Conservation (phyloP, 306 rosid genomes). For the Coriaria nepalensis region DNA sequence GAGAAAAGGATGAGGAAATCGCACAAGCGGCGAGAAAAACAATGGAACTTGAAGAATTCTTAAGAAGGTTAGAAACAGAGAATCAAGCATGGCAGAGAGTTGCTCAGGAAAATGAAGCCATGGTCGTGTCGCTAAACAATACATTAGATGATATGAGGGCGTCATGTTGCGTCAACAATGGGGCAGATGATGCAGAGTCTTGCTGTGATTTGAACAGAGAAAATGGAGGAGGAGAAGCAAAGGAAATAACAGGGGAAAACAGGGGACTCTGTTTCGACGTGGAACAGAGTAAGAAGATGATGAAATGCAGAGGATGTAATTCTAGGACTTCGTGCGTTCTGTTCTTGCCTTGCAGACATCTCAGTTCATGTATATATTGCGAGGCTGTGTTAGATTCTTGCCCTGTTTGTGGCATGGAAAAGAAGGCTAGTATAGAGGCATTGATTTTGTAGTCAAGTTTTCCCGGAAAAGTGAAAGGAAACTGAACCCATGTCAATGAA, state of each 20-base stretch:
- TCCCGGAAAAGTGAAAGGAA: slow-evolving; percentile 18
- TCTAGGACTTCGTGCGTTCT: slow-evolving; percentile 26
- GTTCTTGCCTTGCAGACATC: slow-evolving; percentile 81
- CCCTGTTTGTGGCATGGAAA: slow-evolving; percentile 48
- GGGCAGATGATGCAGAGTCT: slow-evolving; percentile 45
- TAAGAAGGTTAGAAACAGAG: slow-evolving; percentile 45
- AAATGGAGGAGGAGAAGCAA: slow-evolving; percentile 6
- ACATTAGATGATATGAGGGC: slow-evolving; percentile 38
- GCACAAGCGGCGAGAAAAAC: slow-evolving; percentile 25
- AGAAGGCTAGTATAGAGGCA: slow-evolving; percentile 61
- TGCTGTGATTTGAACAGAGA: slow-evolving; percentile 25
- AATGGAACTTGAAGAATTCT: slow-evolving; percentile 36
- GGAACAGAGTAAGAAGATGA: slow-evolving; percentile 10
- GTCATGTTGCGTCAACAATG: slow-evolving; percentile 10
- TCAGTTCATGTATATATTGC: slow-evolving; percentile 62
- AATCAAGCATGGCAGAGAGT: slow-evolving; percentile 40
- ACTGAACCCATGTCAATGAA: neutral
- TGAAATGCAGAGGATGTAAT: slow-evolving; percentile 43
- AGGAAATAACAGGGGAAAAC: slow-evolving; percentile 15
- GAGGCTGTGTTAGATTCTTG: slow-evolving; percentile 49
- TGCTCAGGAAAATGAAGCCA: slow-evolving; percentile 48
- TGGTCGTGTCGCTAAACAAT: slow-evolving; percentile 30
- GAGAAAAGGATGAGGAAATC: slow-evolving; percentile 45
- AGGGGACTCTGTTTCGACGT: slow-evolving; percentile 1
- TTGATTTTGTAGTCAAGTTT: slow-evolving; percentile 40